A percentile compares a stretch with the other conserved stretches of the same genome.
These are phyloP conservation scores for Penicillium parvum DNA, from an alignment of 495 filamentous ascomycete species.

Conservation along the genomic window DNA sequence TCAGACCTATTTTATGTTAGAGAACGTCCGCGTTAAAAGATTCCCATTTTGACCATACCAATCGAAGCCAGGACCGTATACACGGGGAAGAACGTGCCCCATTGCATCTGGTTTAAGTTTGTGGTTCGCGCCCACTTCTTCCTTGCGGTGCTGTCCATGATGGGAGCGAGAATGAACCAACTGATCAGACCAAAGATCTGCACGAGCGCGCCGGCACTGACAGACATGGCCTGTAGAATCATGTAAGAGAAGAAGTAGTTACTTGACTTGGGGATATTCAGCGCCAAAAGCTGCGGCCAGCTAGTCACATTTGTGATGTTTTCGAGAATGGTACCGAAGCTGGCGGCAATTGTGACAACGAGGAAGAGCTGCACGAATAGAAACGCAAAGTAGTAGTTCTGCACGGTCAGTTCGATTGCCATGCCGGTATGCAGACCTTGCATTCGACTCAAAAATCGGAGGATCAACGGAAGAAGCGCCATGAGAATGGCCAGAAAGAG, in stretches of 20 bases:
- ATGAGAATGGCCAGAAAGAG: conserved; percentile 74
- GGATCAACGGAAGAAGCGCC: conserved; percentile 70
- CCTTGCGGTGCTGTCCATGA: conserved; percentile 82
- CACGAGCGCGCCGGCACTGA: conserved; percentile 84
- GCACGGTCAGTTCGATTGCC: conserved; percentile 73
- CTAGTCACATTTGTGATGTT: conserved; percentile 58
- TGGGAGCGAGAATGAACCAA: conserved; percentile 74
- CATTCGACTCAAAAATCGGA: conserved; percentile 66
- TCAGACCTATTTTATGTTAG: conserved; percentile 51
- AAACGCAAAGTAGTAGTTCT: conserved; percentile 92
- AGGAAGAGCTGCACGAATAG: conserved; percentile 94
- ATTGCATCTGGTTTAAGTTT: conserved; percentile 69
- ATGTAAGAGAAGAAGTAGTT: conserved; percentile 99
- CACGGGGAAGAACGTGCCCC: conserved; percentile 92
- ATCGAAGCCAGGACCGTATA: conserved; percentile 96
- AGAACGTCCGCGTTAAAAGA: neutral
- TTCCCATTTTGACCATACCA: conserved; percentile 44
- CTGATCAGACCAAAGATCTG: conserved; percentile 72
- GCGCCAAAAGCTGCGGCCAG: conserved; percentile 67
- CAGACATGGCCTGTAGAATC: conserved; percentile 86
- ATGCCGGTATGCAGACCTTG: conserved; percentile 83
- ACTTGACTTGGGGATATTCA: conserved; percentile 79
- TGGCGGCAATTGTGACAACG: conserved; percentile 84
- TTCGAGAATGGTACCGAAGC: conserved; percentile 61
- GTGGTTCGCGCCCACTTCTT: conserved; percentile 87